Evolutionary conservation across 164 flowering plant genomes (phyloP).

Genomic region (Platanus orientalis): DNA sequence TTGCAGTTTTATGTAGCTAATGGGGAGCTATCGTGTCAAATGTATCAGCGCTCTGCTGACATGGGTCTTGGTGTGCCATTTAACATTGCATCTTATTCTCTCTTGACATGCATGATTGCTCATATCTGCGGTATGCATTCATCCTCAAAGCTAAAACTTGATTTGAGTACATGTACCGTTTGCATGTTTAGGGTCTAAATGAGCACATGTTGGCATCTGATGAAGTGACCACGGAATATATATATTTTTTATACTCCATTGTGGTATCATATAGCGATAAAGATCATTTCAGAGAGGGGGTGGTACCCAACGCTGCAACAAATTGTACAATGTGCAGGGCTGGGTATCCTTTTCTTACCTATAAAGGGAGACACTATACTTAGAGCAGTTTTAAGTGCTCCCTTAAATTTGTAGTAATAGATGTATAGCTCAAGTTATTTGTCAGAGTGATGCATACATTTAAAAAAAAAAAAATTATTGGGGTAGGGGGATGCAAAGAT

Average conservation of each 20-base stretch:
- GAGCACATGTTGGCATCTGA: not conserved
- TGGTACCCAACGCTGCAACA: not conserved
- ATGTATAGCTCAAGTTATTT: no score
- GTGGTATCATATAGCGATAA: not conserved
- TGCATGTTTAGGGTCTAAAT: not conserved
- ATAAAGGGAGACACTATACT: not conserved
- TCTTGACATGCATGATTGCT: constrained; percentile 87
- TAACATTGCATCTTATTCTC: constrained; percentile 91
- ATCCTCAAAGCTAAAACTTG: not conserved
- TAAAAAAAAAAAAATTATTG: no score
- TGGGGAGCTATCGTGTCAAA: constrained; percentile 93
- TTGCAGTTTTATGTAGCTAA: constrained; percentile 84
- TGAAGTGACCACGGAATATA: not conserved
- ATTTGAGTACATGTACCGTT: not conserved
- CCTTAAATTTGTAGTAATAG: no score
- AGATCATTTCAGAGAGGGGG: not conserved
- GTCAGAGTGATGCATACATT: no score
- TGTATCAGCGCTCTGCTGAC: constrained; percentile 97
- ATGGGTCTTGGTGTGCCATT: constrained; percentile 98
- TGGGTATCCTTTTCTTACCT: not conserved
- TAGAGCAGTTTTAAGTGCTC: no score
- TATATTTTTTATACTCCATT: not conserved
- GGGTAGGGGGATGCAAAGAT: no score
- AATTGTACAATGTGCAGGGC: not conserved
- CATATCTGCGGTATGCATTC: constrained; percentile 84